phyloP scores from a whole-genome alignment of 306 rosid species.

The Cyclanthera cordifolia region DNA sequence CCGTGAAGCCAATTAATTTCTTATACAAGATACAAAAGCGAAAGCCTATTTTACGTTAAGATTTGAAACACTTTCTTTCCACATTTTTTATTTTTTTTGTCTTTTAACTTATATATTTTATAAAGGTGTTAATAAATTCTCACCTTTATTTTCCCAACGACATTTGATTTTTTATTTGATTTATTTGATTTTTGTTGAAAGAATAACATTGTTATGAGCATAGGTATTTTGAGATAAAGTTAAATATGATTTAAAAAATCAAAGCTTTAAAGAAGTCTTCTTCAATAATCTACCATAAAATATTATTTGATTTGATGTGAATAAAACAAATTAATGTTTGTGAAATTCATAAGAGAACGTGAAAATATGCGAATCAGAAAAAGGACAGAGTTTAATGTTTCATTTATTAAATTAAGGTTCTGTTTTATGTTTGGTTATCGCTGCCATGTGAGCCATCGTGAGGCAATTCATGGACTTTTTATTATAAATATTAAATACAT shows the following conservation, averaged over 20 bases:
- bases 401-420: background rate
- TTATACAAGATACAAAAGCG: no score
- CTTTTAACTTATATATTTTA: no score
- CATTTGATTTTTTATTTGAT: background rate
- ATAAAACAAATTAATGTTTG: background rate
- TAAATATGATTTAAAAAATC: background rate
- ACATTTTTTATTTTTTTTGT: no score
- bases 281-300: background rate
- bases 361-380: constrained; percentile 1
- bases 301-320: background rate
- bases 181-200: background rate
- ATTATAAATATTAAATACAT: background rate
- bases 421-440: background rate
- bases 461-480: background rate
- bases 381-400: background rate
- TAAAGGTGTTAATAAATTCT: no score
- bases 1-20: no score
- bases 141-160: no score
- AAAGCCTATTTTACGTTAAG: no score
- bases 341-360: background rate
- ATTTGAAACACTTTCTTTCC: no score
- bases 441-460: background rate
- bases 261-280: background rate
- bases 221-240: no score
- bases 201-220: background rate